Conservation (phyloP, 495 filamentous ascomycete genomes). For the Glonium stellatum region DNA sequence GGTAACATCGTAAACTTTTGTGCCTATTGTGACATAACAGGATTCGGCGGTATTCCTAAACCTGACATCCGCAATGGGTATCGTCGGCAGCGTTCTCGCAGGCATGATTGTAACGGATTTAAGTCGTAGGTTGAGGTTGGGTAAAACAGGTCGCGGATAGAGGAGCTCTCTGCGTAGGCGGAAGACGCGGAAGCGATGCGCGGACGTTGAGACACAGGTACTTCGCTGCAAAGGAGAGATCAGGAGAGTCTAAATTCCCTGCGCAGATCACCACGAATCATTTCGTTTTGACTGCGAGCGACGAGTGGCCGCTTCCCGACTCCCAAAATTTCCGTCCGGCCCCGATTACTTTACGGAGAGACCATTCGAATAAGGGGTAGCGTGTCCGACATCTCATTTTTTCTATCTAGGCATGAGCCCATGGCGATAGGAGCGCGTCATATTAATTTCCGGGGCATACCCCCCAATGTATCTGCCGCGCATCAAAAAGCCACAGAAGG, state of each 20-base stretch:
- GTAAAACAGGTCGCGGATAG: neutral
- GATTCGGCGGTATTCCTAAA: slow-evolving; percentile 72
- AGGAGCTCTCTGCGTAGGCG: neutral
- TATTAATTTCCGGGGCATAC: too few relatives aligned
- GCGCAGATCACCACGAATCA: too few relatives aligned
- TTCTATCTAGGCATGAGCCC: too few relatives aligned
- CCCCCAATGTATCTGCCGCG: too few relatives aligned
- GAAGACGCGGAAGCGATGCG: slow-evolving; percentile 2
- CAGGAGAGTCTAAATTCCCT: neutral
- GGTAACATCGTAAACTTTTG: slow-evolving; percentile 91
- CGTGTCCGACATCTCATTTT: too few relatives aligned
- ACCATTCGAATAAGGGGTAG: too few relatives aligned
- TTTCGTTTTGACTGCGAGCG: too few relatives aligned
- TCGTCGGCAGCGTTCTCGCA: slow-evolving; percentile 62
- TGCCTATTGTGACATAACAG: slow-evolving; percentile 87
- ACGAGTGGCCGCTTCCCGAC: too few relatives aligned
- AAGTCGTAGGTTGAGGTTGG: slow-evolving; percentile 35
- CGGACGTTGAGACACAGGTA: neutral
- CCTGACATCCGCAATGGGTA: slow-evolving; percentile 69
- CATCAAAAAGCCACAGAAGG: too few relatives aligned
- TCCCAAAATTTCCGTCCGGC: too few relatives aligned
- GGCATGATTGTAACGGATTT: slow-evolving; percentile 20
- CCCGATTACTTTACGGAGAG: too few relatives aligned
- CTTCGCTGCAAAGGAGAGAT: neutral
- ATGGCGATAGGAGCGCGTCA: too few relatives aligned